Evolutionary conservation across 2,329 filamentous ascomycete genomes (phyloP), one percentile per base, ranked within the genome.

Genomic region (Diaporthe eres): DNA sequence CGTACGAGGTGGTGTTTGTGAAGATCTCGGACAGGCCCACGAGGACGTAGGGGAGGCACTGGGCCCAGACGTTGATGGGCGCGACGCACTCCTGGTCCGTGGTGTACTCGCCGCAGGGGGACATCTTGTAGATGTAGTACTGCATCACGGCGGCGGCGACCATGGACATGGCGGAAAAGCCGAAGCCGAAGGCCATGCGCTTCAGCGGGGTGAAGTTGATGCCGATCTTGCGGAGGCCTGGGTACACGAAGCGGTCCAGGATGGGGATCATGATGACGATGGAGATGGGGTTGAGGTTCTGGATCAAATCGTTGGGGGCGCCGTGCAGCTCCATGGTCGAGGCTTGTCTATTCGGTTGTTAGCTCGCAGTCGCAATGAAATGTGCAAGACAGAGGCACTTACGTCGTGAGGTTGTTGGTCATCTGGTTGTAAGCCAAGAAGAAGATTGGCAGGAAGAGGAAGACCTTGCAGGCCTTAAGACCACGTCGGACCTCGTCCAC

Each of bases 401-500:
- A 76, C 75, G 75, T 90, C 47, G 89, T 89, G 28, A 92, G 82
- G 83, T 92, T 92, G 81, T 87, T 88, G 70, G 88, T 90, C 83
- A 92, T 88, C 82, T 92, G 89, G 84, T 89, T 90, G 82, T 91
- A 91, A 39, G 87, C 86, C 74, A 89, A 84, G 86, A 89, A 91
- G 84, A 90, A 91, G 78, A 92, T 88, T 55, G 93, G 93, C 74
- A 92, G 89, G 87, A 93, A 95, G 77, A 92, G 83, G 83, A 94
- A 96, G 47, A 95, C 93, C 78, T 90, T 88, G 86, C 92, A 94
- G 74, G 93, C 92, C 79, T 89, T 87, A 74, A 94, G 86, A 77
- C 93, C 94, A 84, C 94, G 92, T 71, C 88, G 88, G 67, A 95
- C 91, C 81, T 96, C 93, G 81, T 95, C 94, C 47, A 96, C 94